Percentiles rank a stretch among this genome's conserved stretches.
Conservation (phyloP, 2,329 filamentous ascomycete genomes). For the Aspergillus sp. region DNA sequence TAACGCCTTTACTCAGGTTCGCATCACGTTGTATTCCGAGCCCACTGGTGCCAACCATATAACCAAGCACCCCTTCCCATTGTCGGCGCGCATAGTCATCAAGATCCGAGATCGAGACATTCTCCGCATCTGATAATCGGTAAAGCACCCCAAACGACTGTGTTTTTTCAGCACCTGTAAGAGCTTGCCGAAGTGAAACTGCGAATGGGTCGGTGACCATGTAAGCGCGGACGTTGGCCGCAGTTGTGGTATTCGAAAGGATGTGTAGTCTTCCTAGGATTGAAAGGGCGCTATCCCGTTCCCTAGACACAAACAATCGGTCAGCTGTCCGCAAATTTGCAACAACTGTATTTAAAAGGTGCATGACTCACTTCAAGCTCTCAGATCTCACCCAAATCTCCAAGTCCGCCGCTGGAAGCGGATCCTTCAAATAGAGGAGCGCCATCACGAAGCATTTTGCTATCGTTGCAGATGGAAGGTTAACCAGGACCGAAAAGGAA, state of each 20-base stretch:
- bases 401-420: conserved; percentile 75
- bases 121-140: conserved; percentile 58
- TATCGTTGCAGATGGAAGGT: conserved; percentile 32
- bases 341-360: neutral
- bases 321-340: neutral
- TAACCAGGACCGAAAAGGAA: conserved; percentile 6
- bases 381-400: conserved; percentile 80
- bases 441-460: conserved; percentile 97
- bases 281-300: conserved; percentile 80
- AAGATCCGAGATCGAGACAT: conserved; percentile 69
- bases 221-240: conserved; percentile 67
- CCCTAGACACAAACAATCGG: conserved; percentile 45
- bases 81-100: conserved; percentile 83
- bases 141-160: conserved; percentile 90
- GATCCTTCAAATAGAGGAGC: conserved; percentile 83
- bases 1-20: conserved; percentile 72
- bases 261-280: conserved; percentile 87
- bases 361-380: conserved; percentile 51
- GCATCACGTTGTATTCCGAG: conserved; percentile 49
- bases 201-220: conserved; percentile 79
- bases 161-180: conserved; percentile 82
- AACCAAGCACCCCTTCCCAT: conserved; percentile 96
- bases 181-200: conserved; percentile 76
- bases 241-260: conserved; percentile 63
- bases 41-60: conserved; percentile 68